Base-by-base conservation (phyloP, 1,139 yeast genomes). In the Hemisphaericaspora lyxosophila region DNA sequence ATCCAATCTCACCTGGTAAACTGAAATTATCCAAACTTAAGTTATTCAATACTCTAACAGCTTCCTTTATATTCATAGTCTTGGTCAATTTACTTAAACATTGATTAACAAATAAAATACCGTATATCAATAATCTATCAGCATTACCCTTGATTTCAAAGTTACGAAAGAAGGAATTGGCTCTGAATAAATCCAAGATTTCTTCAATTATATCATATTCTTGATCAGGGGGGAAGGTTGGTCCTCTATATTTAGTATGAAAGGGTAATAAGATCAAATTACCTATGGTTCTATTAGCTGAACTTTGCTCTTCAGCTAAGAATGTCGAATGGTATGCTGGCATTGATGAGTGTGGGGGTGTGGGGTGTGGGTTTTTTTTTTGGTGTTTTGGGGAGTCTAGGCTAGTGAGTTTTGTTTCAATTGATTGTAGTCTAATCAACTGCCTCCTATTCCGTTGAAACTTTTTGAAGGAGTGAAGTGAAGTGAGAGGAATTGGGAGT, bases 91-190 rank as follows among this genome's bases (percentile, higher is more conserved):
- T 76, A 36, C 82, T 71, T 46, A 92, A 72, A 62, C 97, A 88
- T 56, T 88, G 95, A 42, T 94, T 85, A 30, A 87, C 79, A 59
- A 80, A 92, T 44, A 94, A 70, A 43, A 92, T 92, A n/a, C 98
- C 99, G 59, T 92, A 92, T 54, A 94, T 90, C 46, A 92, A 72
- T n/a, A 92, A 77, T 50, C 99, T 75, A 62, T 92, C 99, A 3
- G 97, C 85, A 14, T 95, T 88, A 9, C 97, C 96, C 60, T 88
- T 88, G 66, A 92, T 89, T 66, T 94, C 98, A 62, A 92, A 94
- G 71, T 92, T 92, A 59, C 87, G 85, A 75, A 94, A 92, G 65
- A 92, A 90, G 6, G 96, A 86, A 63, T 92, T 92, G 54, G 97
- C 97, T 49, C 98, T 75, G 64, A 92, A 92, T 43, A 92, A 73